Evolutionary conservation across 2,329 filamentous ascomycete genomes (phyloP), one percentile per base, ranked within the genome.

Genomic region (Proliferodiscus dingleyae): DNA sequence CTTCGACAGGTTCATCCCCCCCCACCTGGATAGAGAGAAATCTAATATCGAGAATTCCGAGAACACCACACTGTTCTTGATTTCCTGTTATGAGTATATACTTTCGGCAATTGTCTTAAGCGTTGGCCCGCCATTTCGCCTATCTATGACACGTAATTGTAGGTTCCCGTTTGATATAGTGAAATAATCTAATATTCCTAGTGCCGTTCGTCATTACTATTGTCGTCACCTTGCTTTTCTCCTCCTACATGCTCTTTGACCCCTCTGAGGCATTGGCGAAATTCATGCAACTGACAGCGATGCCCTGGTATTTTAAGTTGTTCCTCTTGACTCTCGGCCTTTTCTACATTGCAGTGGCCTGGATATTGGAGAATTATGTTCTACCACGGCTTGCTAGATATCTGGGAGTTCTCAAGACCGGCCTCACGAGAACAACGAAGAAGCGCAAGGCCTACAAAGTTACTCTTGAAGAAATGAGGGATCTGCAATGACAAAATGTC

Each of bases 1-100:
- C 11, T 8, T 37, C 18, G 10, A 38, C 29, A 81, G 78, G 79
- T 95, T 88, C 63, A 80, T 85, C 42, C 88, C 90, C 13, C 93
- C 93, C 0, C 74, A 82, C 45, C 64, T 95, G 21, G 78, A 89
- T 60, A 79, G 77, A 21, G 78, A 95, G 23, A 85, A 93, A 61
- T 85, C 86, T 19, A 95, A 93, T 62, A 85, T 90, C 43, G 77
- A 85, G 59, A 97, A 97, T 66, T 95, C 89, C 8, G 87, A 97
- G 60, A 97, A 98, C 60, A 95, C 91, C 0, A 82, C 86, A 0
- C 71, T 98, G 1, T 98, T 98, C 70, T 69, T 97, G 23, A 73
- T 90, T 4, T 94, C 87, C 2, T 96, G 89, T 64, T 97, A 90
- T 61, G 90, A 97, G 64, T 98, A 98, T 65, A 94, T 95, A 29